Evolutionary conservation across 2,329 filamentous ascomycete species (phyloP).

Genomic region (Cordyceps cateniannulata): DNA sequence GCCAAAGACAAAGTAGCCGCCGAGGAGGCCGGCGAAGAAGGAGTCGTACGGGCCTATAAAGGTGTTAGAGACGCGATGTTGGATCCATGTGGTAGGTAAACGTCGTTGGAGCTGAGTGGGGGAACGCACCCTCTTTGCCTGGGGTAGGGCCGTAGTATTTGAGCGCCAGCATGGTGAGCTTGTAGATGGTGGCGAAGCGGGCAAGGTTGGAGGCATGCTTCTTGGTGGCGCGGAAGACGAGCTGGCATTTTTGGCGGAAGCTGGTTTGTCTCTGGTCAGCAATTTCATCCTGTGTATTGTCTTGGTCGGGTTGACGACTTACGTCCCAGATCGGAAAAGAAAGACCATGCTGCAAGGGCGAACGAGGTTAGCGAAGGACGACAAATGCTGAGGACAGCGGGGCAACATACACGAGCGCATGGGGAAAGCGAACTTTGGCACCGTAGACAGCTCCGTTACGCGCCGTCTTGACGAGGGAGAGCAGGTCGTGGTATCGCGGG

Average conservation of each 20-base stretch:
- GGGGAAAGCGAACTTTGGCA: constrained; percentile 94
- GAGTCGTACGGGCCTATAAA: constrained; percentile 63
- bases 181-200: constrained; percentile 87
- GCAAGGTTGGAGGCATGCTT: constrained; percentile 90
- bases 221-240: constrained; percentile 79
- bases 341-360: constrained; percentile 78
- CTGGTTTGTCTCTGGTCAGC: constrained; percentile 21
- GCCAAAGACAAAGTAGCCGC: constrained; percentile 91
- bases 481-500: constrained; percentile 75
- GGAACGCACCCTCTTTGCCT: constrained; percentile 48
- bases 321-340: constrained; percentile 88
- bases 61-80: not conserved
- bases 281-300: constrained; percentile 24
- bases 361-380: not conserved
- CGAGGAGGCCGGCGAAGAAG: constrained; percentile 79
- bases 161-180: constrained; percentile 69
- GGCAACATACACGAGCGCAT: constrained; percentile 68
- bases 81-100: too few species aligned
- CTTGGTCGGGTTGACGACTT: constrained; percentile 29
- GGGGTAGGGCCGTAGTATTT: constrained; percentile 53
- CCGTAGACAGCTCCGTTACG: constrained; percentile 98
- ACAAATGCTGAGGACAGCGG: constrained; percentile 33
- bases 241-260: constrained; percentile 66
- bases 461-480: constrained; percentile 83
- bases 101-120: too few species aligned